Evolutionary conservation across 192 early-diverging fungal species (phyloP), one percentile per base, ranked within the genome.

Genomic region (Entomortierella lignicola): DNA sequence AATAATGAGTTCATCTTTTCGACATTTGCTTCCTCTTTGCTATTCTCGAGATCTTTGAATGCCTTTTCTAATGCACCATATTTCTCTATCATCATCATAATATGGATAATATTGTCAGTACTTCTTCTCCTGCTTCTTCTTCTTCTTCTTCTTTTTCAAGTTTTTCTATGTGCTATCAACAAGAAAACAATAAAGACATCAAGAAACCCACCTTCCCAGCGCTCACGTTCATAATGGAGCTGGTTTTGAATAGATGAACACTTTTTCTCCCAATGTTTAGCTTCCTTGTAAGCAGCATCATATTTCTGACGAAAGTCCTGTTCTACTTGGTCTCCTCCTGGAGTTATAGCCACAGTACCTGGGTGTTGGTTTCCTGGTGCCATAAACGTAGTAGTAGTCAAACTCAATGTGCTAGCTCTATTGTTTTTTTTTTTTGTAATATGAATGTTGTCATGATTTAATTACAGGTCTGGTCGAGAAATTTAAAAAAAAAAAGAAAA

Each of bases 181-280:
- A 47, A 20, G 15, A 47, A 47, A 20, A 20, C 4, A 47, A 47
- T 12, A 20, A 11, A 20, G 20, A 47, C 20, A 47, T 4, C 44
- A 12, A 0, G 43, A 4, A 20, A 27, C 50, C 63, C 25, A 77
- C 72, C 72, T 55, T 79, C 75, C 75, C 75, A 79, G 17, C 50
- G 34, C 44, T 79, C 75, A 5, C 75, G 75, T 37, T 79, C 75
- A 25, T 70, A 70, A 21, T 79, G 66, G 20, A 79, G 41, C 26
- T 79, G 75, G 15, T 79, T 27, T 55, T 79, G 75, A 8, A 52
- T 59, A 15, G 68, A 61, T 0, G 75, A 79, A 31, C 59, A 79
- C 27, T 66, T 79, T 61, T 79, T 79, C 30, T 70, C 75, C 75
- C 75, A 79, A n/a, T 39, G 23, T 31, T 65, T 79, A 57, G 61